These are phyloP conservation scores for Metarhizium anisopliae DNA, from an alignment of 2,329 filamentous ascomycete species.

Conservation along the genomic window DNA sequence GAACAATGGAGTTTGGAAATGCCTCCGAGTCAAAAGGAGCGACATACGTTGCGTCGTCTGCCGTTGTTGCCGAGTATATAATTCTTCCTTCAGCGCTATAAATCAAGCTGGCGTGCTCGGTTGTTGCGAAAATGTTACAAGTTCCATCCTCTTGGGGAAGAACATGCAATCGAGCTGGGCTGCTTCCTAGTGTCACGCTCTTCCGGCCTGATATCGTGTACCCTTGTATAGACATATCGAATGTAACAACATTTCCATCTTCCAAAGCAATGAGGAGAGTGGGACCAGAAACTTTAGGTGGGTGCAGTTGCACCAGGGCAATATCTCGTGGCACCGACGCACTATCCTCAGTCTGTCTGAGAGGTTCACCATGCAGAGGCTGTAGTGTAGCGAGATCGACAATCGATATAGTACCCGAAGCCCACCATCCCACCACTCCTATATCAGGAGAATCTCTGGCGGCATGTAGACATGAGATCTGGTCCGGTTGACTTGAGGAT, in stretches of 20 bases:
- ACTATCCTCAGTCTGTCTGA: constrained; percentile 53
- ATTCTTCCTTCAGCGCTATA: constrained; percentile 83
- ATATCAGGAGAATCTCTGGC: constrained; percentile 53
- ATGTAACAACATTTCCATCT: constrained; percentile 84
- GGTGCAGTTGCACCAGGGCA: constrained; percentile 68
- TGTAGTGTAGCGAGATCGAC: constrained; percentile 59
- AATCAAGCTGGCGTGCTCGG: constrained; percentile 88
- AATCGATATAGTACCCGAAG: constrained; percentile 69
- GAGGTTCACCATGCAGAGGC: constrained; percentile 53
- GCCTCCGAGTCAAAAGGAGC: constrained; percentile 75
- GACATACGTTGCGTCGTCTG: constrained; percentile 73
- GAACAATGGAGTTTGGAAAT: constrained; percentile 70
- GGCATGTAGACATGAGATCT: constrained; percentile 78
- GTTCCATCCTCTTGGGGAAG: constrained; percentile 60
- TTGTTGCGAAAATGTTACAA: constrained; percentile 83
- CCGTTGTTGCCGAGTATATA: constrained; percentile 88
- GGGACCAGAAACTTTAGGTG: constrained; percentile 45
- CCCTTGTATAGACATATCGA: constrained; percentile 55
- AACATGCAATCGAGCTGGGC: constrained; percentile 72
- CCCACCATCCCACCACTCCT: constrained; percentile 82
- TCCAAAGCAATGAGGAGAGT: constrained; percentile 86
- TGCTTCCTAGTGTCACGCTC: constrained; percentile 75
- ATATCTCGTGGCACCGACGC: constrained; percentile 78
- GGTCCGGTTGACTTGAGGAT: constrained; percentile 38
- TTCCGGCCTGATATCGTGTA: constrained; percentile 63